Evolutionary conservation across 169 alveolate species (phyloP).

Genomic region (Sarcocystis neurona): DNA sequence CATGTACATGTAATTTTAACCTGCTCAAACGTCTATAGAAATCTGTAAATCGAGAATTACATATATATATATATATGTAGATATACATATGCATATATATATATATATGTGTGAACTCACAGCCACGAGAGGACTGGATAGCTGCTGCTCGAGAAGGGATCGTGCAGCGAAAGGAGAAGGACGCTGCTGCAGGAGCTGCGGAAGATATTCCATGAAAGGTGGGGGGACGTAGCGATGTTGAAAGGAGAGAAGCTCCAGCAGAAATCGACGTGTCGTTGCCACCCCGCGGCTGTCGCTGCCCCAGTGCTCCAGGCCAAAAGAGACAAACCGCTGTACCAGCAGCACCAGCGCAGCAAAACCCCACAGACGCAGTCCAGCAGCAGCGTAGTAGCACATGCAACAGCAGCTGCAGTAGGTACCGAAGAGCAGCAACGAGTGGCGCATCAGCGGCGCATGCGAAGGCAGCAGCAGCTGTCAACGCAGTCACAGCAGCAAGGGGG

Average conservation of each 20-base stretch:
- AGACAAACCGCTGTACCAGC: constrained; percentile 66
- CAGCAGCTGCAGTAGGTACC: too few relatives aligned
- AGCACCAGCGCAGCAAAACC: too few relatives aligned
- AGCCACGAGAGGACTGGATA: constrained; percentile 66
- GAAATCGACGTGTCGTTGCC: constrained; percentile 78
- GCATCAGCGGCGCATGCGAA: too few relatives aligned
- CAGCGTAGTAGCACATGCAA: too few relatives aligned
- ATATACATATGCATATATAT: background rate
- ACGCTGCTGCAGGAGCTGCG: constrained; percentile 76
- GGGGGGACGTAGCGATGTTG: constrained; percentile 82
- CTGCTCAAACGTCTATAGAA: background rate
- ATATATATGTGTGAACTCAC: background rate
- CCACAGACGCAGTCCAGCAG: too few relatives aligned
- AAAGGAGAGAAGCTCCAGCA: constrained; percentile 79
- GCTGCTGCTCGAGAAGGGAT: constrained; percentile 78
- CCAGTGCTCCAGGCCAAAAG: constrained; percentile 83
- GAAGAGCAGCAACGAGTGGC: too few relatives aligned
- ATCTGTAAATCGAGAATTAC: background rate
- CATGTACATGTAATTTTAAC: too few relatives aligned
- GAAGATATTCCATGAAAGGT: constrained; percentile 71
- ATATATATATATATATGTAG: background rate
- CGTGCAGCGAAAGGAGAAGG: constrained; percentile 80
- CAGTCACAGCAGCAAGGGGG: too few relatives aligned
- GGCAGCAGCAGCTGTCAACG: too few relatives aligned
- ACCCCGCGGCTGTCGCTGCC: constrained; percentile 85